Conservation (phyloP, 202 grass and related monocot species). For the Carex arenaria region DNA sequence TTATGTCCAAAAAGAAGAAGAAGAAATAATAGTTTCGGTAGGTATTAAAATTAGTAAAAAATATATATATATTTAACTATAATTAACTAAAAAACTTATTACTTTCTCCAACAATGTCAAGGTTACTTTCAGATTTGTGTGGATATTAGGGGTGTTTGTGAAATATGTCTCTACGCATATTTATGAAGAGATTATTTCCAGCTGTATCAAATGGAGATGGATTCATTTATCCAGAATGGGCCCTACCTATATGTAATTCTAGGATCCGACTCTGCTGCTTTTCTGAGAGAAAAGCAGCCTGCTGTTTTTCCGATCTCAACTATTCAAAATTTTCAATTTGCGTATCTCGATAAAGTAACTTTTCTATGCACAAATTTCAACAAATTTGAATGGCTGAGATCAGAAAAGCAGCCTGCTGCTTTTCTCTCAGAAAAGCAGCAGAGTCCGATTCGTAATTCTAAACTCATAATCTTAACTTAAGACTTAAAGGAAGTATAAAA, state of each 20-base stretch:
- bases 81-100: not conserved
- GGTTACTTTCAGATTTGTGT: not conserved
- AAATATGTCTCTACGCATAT: not conserved
- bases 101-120: not conserved
- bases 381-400: too few species aligned
- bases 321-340: too few species aligned
- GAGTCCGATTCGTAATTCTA: too few species aligned
- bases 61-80: not conserved
- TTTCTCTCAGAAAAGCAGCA: too few species aligned
- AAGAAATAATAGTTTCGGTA: not conserved
- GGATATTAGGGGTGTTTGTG: not conserved
- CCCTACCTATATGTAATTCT: not conserved
- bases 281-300: too few species aligned
- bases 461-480: not conserved
- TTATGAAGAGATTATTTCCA: not conserved
- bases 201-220: not conserved
- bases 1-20: not conserved
- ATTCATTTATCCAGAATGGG: not conserved
- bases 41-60: not conserved
- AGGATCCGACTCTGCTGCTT: too few species aligned
- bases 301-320: too few species aligned
- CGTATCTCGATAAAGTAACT: too few species aligned
- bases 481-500: not conserved
- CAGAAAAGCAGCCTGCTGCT: too few species aligned
- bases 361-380: too few species aligned